Evolutionary conservation across 352 stramenopile species (phyloP), one percentile per base, ranked within the genome.

Genomic region (Pythium myriotylum): DNA sequence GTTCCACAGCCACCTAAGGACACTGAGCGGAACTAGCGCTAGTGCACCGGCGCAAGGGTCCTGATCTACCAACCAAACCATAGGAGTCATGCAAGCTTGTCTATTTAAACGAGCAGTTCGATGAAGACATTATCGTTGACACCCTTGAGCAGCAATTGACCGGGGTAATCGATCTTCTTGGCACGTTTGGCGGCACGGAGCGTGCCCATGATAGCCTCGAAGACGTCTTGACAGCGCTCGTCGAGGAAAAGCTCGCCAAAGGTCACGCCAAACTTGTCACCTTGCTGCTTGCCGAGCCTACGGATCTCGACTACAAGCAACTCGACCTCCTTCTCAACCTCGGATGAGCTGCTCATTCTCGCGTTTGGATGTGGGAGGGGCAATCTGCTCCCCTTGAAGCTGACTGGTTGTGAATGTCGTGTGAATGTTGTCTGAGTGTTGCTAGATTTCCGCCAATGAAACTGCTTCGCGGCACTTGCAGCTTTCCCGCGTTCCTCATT

Each of bases 161-260:
- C 86, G 40, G 86, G 56, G 73, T 88, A 95, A 43, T 86, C 73
- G 61, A 95, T 90, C 49, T 91, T 75, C 62, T 86, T 86, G 51
- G 77, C 62, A 32, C 79, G 81, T 62, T 91, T 91, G 49, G 86
- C 86, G 37, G 81, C 79, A 54, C 86, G 86, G 22, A 95, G 76
- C 58, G 86, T 95, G 58, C 86, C 86, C 64, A 95, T 88, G 47
- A 95, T 70, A 20, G 86, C 85, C 62, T 94, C 80, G 22, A 88
- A 90, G 23, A 89, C 67, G 46, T 95, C 76, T 51, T 89, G 77
- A 41, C 87, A 88, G 48, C 84, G 72, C 61, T 92, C 82, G 66
- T 95, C 86, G 59, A 91, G 82, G 65, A 95, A 95, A 47, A 95
- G 71, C 53, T 74, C 73, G 22, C 86, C 86, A 68, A 95, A 95